Base-by-base conservation (phyloP, 2,329 filamentous ascomycete species). In the Scedosporium boydii region DNA sequence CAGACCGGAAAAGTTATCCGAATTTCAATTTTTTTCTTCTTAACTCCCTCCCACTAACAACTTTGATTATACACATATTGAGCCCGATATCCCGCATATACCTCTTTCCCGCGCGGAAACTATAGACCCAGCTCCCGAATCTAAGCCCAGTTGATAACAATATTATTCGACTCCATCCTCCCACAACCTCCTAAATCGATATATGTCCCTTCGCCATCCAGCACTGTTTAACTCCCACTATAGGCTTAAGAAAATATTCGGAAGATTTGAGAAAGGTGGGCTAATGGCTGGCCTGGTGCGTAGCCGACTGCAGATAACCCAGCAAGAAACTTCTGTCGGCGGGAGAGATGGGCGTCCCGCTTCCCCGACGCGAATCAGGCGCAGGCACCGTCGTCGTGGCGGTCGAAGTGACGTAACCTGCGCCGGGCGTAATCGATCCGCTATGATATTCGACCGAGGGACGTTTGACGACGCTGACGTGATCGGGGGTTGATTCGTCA, bases 311-410 rank as follows among this genome's bases (percentile, higher is more conserved):
- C 68, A 96, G 75, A 70, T 91, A 95, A 9, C 84, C 87, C 60
- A 95, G 78, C 70, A 96, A 75, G 68, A 95, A 95, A 16, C 81
- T 87, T 70, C 89, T 87, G 67, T 95, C 87, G 0, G 85, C 87
- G 0, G 89, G 83, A 3, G 87, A 88, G 55, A 86, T 85, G 12
- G 82, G 77, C 38, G 79, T 78, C 69, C 82, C 77, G 65, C 79
- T 82, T 18, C 77, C 78, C 10, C 80, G 76, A 48, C 79, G 75
- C 44, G 75, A 76, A 26, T 67, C 71, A 67, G 63, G 53, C 55
- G 27, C 66, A 65, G 18, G 51, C 6, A 55, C 23, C 12, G 18
- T 55, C 12, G 18, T 55, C 7, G 51, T 23, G 5, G 51, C 51
- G n/a, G 66, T 67, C 9, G 66, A 65, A 2, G 58, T 64, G 6